Percentiles rank a stretch among this genome's conserved stretches.
Conservation (phyloP, 1,284 basidiomycete species). For the Ustilago cynodontis region DNA sequence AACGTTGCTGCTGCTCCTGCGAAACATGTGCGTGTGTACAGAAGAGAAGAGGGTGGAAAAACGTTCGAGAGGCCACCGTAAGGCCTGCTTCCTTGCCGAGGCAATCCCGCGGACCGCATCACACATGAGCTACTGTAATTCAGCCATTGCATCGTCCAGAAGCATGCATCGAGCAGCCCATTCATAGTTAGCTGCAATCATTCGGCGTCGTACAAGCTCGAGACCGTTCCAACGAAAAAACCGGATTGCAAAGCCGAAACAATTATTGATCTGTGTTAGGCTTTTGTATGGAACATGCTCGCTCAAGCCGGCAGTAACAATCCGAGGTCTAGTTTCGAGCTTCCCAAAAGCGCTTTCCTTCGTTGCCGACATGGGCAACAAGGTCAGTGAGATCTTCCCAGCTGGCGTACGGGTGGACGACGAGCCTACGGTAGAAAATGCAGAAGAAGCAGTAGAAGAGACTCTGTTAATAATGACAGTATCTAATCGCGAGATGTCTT, state of each 20-base stretch:
- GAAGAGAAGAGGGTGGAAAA: neutral
- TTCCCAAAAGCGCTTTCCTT: neutral
- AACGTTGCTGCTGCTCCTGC: too few species aligned
- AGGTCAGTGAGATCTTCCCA: neutral
- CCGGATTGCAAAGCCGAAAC: conserved; percentile 3
- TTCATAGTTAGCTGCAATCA: too few species aligned
- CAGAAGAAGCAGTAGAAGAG: neutral
- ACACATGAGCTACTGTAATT: too few species aligned
- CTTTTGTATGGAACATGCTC: too few species aligned
- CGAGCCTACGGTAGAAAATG: neutral
- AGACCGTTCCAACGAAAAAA: neutral
- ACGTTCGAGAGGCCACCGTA: neutral
- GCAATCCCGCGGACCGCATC: conserved; percentile 6
- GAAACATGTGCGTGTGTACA: too few species aligned
- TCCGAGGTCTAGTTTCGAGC: too few species aligned
- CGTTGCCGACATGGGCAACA: neutral
- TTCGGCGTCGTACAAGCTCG: too few species aligned
- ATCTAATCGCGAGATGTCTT: neutral
- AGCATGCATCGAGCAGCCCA: neutral
- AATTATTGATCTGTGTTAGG: too few species aligned
- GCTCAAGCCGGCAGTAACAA: too few species aligned
- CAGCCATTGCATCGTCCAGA: too few species aligned
- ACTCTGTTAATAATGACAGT: neutral
- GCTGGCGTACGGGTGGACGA: neutral
- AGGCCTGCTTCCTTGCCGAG: neutral